These are phyloP conservation scores for Xylaria longipes DNA, from an alignment of 495 filamentous ascomycete species.

Conservation along the genomic window DNA sequence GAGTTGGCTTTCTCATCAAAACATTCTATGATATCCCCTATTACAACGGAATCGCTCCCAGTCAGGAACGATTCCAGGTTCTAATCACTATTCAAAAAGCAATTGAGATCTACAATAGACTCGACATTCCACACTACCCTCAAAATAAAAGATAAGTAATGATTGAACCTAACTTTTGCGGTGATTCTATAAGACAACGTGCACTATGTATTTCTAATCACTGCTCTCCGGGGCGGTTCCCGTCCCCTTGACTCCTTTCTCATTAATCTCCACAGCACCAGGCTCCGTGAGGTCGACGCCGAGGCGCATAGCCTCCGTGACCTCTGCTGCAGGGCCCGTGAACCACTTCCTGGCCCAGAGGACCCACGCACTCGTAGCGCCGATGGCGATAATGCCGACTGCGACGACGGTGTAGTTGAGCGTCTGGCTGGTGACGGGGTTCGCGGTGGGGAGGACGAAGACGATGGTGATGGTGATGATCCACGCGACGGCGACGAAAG, in stretches of 20 bases:
- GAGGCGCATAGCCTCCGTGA: slow-evolving; percentile 54
- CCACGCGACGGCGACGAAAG: slow-evolving; percentile 58
- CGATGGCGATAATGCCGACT: slow-evolving; percentile 62
- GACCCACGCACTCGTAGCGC: slow-evolving; percentile 33
- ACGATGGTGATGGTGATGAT: slow-evolving; percentile 61
- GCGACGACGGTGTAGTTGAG: slow-evolving; percentile 67
- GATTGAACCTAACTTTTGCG: not conserved
- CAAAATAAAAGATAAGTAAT: slow-evolving; percentile 1
- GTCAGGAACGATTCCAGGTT: not conserved
- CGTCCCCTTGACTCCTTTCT: slow-evolving; percentile 31
- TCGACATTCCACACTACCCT: not conserved
- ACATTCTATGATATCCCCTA: slow-evolving; percentile 15
- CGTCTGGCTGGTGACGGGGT: slow-evolving; percentile 62
- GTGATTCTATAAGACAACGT: not conserved
- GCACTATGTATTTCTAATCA: slow-evolving; percentile 11
- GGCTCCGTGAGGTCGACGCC: slow-evolving; percentile 57
- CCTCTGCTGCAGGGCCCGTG: slow-evolving; percentile 61
- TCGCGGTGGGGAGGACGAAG: slow-evolving; percentile 61
- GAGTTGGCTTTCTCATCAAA: not conserved
- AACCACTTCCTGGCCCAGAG: slow-evolving; percentile 63
- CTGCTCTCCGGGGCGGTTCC: not conserved
- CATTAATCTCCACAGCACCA: slow-evolving; percentile 52
- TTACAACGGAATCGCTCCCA: not conserved
- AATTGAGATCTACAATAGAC: not conserved
- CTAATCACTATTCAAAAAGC: not conserved